Evolutionary conservation across 768 basidiomycete genomes (phyloP).

Genomic region (Mycena leptocephala): DNA sequence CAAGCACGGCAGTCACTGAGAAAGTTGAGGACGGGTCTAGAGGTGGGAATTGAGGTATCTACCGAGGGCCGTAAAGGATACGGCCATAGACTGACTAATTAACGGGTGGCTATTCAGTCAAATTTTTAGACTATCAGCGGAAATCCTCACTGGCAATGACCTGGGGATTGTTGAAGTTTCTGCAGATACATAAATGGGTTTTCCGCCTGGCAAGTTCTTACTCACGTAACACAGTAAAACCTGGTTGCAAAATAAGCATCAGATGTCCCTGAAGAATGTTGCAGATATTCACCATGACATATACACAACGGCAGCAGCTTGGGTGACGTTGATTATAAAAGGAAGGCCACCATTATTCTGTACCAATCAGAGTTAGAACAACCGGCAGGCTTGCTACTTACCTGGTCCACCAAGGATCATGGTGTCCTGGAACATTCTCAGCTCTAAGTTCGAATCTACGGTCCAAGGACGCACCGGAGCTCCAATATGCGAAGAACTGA

Average conservation of each 20-base stretch:
- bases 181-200: neutral
- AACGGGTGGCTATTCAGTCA: neutral
- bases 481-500: slow-evolving; percentile 22
- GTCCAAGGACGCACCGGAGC: neutral
- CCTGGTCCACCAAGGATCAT: slow-evolving; percentile 4
- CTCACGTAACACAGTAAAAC: neutral
- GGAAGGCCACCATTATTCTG: neutral
- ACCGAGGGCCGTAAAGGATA: slow-evolving; percentile 6
- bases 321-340: neutral
- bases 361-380: neutral
- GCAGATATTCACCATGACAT: neutral
- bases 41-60: neutral
- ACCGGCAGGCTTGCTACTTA: neutral
- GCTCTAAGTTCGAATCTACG: neutral
- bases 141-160: neutral
- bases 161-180: neutral
- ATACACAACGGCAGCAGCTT: neutral
- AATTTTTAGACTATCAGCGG: neutral
- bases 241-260: neutral
- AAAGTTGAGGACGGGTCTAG: no score
- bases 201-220: neutral
- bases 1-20: slow-evolving; percentile 3
- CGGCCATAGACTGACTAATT: neutral
- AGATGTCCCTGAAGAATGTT: neutral
- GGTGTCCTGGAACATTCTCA: neutral